Conservation (phyloP, 495 filamentous ascomycete genomes). For the Neurospora sp. region DNA sequence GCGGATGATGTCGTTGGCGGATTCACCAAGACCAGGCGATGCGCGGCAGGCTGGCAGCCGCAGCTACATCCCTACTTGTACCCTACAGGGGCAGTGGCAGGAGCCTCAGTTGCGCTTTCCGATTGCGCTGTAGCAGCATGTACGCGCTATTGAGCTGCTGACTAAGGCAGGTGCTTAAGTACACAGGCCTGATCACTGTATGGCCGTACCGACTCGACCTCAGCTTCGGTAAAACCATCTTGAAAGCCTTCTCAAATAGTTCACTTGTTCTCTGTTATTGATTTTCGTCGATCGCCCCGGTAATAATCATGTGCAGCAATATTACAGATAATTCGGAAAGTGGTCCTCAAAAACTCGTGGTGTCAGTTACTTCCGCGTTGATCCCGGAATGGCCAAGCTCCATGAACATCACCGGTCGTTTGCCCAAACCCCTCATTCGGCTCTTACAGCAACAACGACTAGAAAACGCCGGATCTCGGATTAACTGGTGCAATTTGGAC, state of each 20-base stretch:
- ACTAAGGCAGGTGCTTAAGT: neutral
- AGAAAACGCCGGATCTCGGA: neutral
- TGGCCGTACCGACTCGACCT: neutral
- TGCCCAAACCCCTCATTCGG: neutral
- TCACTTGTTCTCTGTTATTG: neutral
- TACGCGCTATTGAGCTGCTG: neutral
- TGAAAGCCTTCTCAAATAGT: neutral
- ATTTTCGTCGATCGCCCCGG: neutral
- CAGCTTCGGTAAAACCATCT: neutral
- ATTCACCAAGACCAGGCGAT: neutral
- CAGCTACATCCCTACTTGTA: neutral
- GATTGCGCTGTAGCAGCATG: neutral
- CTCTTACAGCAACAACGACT: neutral
- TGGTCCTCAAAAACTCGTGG: neutral
- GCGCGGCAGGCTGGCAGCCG: neutral
- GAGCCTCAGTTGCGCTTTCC: neutral
- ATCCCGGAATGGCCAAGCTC: neutral
- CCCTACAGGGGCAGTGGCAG: neutral
- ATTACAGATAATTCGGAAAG: neutral
- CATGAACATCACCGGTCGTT: neutral
- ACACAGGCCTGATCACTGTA: neutral
- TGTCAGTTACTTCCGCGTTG: neutral
- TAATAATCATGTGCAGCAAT: neutral
- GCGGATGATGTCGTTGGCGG: neutral
- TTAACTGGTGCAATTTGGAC: neutral